Percentiles rank a stretch among this genome's conserved stretches.
Evolutionary conservation across 225 moss, liverwort and hornwort genomes (phyloP).

Genomic region (Marchantia paleacea): DNA sequence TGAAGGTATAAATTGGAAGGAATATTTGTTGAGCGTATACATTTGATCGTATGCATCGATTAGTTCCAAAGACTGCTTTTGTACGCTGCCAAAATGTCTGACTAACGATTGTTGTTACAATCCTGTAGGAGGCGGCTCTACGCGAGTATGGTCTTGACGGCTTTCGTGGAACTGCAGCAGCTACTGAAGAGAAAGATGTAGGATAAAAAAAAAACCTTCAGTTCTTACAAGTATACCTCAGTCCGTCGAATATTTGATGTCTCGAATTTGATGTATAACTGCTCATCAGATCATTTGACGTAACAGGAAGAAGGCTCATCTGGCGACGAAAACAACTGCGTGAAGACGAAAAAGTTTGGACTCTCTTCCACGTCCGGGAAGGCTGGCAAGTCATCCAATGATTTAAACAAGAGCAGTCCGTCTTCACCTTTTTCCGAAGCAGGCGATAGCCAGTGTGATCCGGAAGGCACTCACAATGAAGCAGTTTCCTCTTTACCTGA

Average conservation of each 20-base stretch:
- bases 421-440: slow-evolving; percentile 23
- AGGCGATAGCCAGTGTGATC: slow-evolving; percentile 14
- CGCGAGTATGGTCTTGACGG: slow-evolving; percentile 69
- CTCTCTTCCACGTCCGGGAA: slow-evolving; percentile 7
- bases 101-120: background rate
- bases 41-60: background rate
- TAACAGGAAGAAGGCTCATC: slow-evolving; percentile 65
- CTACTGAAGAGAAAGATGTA: slow-evolving; percentile 49
- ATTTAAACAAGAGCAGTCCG: slow-evolving; percentile 33
- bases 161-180: slow-evolving; percentile 44
- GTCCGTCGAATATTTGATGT: background rate
- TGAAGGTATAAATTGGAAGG: slow-evolving; percentile 58
- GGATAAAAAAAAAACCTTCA: background rate
- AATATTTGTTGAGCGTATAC: background rate
- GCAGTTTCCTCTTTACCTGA: background rate
- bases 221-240: background rate
- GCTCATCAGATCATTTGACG: background rate
- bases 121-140: slow-evolving; percentile 66
- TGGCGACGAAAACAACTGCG: slow-evolving; percentile 56
- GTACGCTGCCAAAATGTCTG: background rate
- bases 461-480: slow-evolving; percentile 16
- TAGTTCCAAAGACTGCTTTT: background rate
- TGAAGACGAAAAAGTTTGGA: slow-evolving; percentile 28
- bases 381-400: slow-evolving; percentile 24
- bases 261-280: background rate